Base-by-base conservation (phyloP, 768 basidiomycete genomes). In the Lyophyllum atratum region DNA sequence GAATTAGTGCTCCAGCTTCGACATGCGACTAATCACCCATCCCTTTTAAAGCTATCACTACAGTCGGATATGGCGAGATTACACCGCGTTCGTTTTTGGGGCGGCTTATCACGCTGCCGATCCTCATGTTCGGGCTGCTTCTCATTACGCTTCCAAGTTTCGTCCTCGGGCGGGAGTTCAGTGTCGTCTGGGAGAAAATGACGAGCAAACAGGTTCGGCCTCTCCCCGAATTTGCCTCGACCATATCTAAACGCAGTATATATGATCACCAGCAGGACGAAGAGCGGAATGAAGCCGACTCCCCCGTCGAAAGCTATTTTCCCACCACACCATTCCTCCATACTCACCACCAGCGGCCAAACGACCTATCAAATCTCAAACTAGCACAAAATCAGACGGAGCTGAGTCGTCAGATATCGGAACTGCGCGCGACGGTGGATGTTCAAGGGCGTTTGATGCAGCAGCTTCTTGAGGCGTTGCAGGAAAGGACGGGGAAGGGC, bases 1-100 rank as follows among this genome's bases (percentile, higher is more conserved):
- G 19, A 26, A 10, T 24, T 40, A 2, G 29, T n/a, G 24, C 15
- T 17, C 28, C 34, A n/a, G 42, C 31, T 9, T 31, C 25, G n/a
- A 26, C 49, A 28, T 9, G 8, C 42, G 11, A 24, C 50, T 59
- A 1, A 60, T 45, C 6, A 37, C 14, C n/a, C 1, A 34, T 50
- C 24, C 28, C 45, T 62, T 26, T 37, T 39, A n/a, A 15, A 90
- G 88, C 93, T 0, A 94, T 95, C 59, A 90, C 89, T 2, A 95
- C 93, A 0, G 91, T 93, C 1, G 92, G 94, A 12, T 96, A 94
- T 63, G 94, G 94, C 34, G 94, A 96, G 70, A 92, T 95, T 52
- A 92, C 91, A 0, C 94, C 94, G 0, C 84, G 90, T 12, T 92
- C 92, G 1, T 86, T 90, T 70, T 77, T 95, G n/a, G 94, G 94